A percentile compares a stretch with the other conserved stretches of the same genome.
These are phyloP conservation scores for Fraxinus baroniana DNA, from an alignment of 305 asterid genomes.

Conservation along the genomic window DNA sequence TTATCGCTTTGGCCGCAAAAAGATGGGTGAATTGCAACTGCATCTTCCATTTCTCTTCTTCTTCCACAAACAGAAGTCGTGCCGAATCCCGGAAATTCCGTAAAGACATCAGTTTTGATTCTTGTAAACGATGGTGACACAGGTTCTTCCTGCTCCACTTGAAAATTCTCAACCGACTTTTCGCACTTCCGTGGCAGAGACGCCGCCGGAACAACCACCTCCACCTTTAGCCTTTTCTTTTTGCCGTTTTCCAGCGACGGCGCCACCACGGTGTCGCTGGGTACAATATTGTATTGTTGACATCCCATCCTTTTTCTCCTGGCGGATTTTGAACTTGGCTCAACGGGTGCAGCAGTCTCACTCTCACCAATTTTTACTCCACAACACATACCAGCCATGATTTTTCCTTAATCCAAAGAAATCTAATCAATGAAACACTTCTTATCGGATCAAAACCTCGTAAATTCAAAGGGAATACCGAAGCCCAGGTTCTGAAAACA, in stretches of 20 bases:
- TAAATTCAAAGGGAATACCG: not conserved
- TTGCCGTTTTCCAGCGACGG: conserved; percentile 31
- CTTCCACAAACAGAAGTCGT: conserved; percentile 81
- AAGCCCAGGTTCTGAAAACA: not conserved
- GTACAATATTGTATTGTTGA: conserved; percentile 54
- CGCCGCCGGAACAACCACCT: conserved; percentile 23
- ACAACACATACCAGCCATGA: conserved; percentile 65
- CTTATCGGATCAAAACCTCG: not conserved
- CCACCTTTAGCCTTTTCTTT: conserved; percentile 45
- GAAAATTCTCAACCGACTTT: conserved; percentile 16
- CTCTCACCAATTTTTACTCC: conserved; percentile 60
- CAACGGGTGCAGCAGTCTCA: conserved; percentile 52
- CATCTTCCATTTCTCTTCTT: conserved; percentile 93
- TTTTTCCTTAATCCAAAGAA: not conserved
- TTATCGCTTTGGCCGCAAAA: conserved; percentile 27
- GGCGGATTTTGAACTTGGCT: conserved; percentile 52
- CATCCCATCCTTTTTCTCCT: conserved; percentile 62
- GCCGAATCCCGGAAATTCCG: conserved; percentile 55
- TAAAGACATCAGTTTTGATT: not conserved
- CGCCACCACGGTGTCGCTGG: conserved; percentile 49
- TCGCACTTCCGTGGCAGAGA: conserved; percentile 19
- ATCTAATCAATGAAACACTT: not conserved
- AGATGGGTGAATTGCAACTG: conserved; percentile 60
- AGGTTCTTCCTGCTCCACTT: conserved; percentile 1
- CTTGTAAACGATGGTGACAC: not conserved